Conservation (phyloP, 208 protist genomes). For the Acanthamoeba lugdunensis region DNA sequence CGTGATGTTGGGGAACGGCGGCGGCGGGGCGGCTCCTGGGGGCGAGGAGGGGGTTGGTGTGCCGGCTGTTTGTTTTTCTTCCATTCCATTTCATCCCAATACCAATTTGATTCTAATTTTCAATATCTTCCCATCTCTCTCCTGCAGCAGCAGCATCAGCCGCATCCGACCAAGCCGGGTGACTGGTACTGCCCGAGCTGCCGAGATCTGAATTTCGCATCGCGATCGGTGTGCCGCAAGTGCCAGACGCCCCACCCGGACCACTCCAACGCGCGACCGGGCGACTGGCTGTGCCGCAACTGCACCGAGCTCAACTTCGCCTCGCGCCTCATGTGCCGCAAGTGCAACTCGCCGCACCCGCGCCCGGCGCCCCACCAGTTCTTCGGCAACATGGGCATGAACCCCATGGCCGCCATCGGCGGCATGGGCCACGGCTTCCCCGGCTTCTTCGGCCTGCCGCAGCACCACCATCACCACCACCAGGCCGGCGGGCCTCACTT, state of each 20-base stretch:
- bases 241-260: slow-evolving; percentile 52
- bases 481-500: not conserved
- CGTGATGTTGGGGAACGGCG: slow-evolving; percentile 31
- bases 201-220: slow-evolving; percentile 60
- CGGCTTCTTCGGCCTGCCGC: slow-evolving; percentile 6
- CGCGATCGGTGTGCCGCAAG: slow-evolving; percentile 36
- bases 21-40: slow-evolving; percentile 19
- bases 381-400: slow-evolving; percentile 33
- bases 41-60: slow-evolving; percentile 55
- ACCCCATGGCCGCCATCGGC: not conserved
- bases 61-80: not conserved
- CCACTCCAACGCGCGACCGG: slow-evolving; percentile 25
- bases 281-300: slow-evolving; percentile 61
- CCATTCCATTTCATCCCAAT: not conserved
- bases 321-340: slow-evolving; percentile 62
- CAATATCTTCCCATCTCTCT: not conserved
- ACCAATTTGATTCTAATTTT: not conserved
- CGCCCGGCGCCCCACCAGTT: slow-evolving; percentile 17
- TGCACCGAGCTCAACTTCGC: slow-evolving; percentile 66
- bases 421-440: slow-evolving; percentile 50
- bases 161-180: slow-evolving; percentile 29
- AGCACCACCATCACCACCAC: not conserved
- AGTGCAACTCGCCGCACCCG: slow-evolving; percentile 65
- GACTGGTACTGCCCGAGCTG: slow-evolving; percentile 69
- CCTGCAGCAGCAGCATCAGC: not conserved